Conservation (phyloP, 2,329 filamentous ascomycete genomes). For the Colletotrichum sp. region DNA sequence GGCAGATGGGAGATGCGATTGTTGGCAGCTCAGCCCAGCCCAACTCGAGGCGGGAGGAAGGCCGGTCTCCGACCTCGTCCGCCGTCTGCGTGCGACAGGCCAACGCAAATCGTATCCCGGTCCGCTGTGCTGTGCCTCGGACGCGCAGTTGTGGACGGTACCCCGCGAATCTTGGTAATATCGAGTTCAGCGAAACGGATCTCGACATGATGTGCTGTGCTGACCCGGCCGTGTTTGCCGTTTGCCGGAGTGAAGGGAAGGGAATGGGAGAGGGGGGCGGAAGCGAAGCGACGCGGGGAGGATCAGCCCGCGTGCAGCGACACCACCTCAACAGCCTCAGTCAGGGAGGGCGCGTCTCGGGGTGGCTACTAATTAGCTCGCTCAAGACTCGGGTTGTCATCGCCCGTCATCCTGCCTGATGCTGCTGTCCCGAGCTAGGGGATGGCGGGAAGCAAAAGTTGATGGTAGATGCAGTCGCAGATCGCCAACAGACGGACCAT, state of each 20-base stretch:
- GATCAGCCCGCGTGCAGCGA: neutral
- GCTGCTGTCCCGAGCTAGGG: too few species aligned
- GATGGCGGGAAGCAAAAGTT: too few species aligned
- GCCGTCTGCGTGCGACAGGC: neutral
- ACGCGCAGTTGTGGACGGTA: neutral
- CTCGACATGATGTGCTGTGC: neutral
- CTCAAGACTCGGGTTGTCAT: neutral
- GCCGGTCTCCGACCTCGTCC: neutral
- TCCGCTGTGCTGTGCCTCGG: neutral
- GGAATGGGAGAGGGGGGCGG: neutral
- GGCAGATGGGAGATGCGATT: neutral
- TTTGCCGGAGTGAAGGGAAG: neutral
- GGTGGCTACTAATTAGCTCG: neutral
- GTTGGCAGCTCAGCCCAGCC: neutral
- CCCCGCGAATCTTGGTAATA: neutral
- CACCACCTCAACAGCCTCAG: neutral
- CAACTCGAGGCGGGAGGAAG: neutral
- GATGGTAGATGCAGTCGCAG: too few species aligned
- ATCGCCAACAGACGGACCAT: too few species aligned
- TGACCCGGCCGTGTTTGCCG: neutral
- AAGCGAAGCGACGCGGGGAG: neutral
- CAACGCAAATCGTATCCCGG: neutral
- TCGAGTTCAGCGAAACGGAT: neutral
- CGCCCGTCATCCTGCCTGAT: too few species aligned
- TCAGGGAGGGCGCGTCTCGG: neutral